A percentile compares a stretch with the other conserved stretches of the same genome.
Evolutionary conservation across 2,329 filamentous ascomycete genomes (phyloP).

Genomic region (Trichoderma lentiforme): DNA sequence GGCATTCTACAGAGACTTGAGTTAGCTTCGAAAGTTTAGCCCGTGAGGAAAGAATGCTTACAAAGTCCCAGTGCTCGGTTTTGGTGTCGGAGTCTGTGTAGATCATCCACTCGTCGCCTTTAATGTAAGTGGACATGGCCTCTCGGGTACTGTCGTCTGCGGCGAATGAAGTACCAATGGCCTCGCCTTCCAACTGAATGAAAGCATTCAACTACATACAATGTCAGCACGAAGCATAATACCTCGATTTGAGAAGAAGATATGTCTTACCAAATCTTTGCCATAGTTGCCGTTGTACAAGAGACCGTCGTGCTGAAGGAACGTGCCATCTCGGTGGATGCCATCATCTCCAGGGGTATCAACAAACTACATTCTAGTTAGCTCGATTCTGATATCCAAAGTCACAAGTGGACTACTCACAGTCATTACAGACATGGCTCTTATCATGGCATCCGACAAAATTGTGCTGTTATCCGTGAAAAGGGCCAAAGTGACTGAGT

Average conservation of each 20-base stretch:
- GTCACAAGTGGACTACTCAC: neutral
- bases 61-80: slow-evolving; percentile 25
- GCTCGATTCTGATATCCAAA: neutral
- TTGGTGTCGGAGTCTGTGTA: slow-evolving; percentile 21
- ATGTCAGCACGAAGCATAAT: neutral
- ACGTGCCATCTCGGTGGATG: slow-evolving; percentile 26
- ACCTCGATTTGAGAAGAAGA: neutral
- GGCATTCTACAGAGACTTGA: slow-evolving; percentile 18
- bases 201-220: slow-evolving; percentile 24
- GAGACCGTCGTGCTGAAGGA: slow-evolving; percentile 25
- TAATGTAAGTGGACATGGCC: slow-evolving; percentile 22
- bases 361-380: slow-evolving; percentile 16
- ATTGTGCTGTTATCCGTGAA: slow-evolving; percentile 24
- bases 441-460: slow-evolving; percentile 19
- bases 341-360: slow-evolving; percentile 22
- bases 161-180: slow-evolving; percentile 25
- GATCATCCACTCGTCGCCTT: slow-evolving; percentile 26
- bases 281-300: slow-evolving; percentile 28
- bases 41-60: neutral
- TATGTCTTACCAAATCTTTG: slow-evolving; percentile 23
- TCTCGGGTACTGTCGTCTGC: slow-evolving; percentile 19
- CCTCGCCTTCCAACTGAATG: slow-evolving; percentile 24
- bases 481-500: slow-evolving; percentile 24
- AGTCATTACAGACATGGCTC: slow-evolving; percentile 23
- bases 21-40: neutral